These are phyloP conservation scores for Calonectria multiphialidica DNA, from an alignment of 2,329 filamentous ascomycete genomes.

Conservation along the genomic window DNA sequence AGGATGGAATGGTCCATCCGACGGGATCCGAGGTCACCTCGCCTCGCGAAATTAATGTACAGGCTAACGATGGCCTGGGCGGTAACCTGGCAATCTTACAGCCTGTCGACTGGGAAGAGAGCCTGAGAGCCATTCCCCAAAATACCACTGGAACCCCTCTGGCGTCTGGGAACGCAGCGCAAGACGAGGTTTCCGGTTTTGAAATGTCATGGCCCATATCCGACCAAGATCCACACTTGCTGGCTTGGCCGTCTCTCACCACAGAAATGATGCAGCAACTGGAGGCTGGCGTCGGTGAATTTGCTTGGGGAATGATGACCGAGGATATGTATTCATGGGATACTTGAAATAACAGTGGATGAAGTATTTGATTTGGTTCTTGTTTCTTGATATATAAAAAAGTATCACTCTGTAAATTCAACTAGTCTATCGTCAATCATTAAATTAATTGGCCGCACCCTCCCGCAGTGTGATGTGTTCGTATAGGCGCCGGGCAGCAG, in stretches of 20 bases:
- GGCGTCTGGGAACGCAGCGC: not conserved
- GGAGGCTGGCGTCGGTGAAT: constrained; percentile 14
- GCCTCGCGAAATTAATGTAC: not conserved
- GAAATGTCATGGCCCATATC: not conserved
- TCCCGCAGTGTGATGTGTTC: constrained; percentile 27
- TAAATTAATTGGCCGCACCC: not conserved
- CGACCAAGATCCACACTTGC: not conserved
- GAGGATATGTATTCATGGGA: constrained; percentile 9
- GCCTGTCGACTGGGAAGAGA: not conserved
- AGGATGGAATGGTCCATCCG: not conserved
- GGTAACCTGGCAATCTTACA: not conserved
- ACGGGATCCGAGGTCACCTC: not conserved
- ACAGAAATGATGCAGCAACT: constrained; percentile 18
- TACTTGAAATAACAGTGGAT: not conserved
- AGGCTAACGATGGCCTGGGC: not conserved
- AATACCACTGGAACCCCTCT: not conserved
- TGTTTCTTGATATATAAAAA: not conserved
- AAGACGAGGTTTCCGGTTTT: not conserved
- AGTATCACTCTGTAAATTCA: no score
- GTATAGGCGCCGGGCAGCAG: constrained; percentile 38
- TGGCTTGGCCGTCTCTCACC: constrained; percentile 5
- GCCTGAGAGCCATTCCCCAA: not conserved
- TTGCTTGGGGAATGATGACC: constrained; percentile 4
- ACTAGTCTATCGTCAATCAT: not conserved
- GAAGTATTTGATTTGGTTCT: no score